Percentiles rank a stretch among this genome's conserved stretches.
phyloP scores from a whole-genome alignment of 805 yeast species.

The Naumovozyma baii region DNA sequence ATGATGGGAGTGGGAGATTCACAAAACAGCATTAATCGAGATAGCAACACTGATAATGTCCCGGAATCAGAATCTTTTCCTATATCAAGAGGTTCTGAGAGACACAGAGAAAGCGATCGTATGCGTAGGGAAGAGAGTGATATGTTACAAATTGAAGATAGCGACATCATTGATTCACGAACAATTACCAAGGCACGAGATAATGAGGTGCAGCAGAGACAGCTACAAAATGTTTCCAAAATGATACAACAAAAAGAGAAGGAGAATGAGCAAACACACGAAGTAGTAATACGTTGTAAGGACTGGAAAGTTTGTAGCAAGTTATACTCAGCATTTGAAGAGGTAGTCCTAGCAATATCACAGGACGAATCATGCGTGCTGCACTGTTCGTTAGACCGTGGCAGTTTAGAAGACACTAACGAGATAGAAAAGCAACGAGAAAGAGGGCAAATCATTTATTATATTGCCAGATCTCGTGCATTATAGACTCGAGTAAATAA shows the following conservation, averaged over 20 bases:
- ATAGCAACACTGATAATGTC: background rate
- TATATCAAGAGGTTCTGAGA: too few relatives aligned
- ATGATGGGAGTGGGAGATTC: background rate
- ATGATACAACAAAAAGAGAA: constrained; percentile 20
- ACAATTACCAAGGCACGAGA: background rate
- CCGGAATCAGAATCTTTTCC: too few relatives aligned
- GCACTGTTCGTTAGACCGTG: constrained; percentile 57
- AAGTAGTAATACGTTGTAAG: constrained; percentile 43
- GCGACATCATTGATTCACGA: constrained; percentile 8
- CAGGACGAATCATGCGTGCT: constrained; percentile 51
- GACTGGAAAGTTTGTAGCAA: constrained; percentile 64
- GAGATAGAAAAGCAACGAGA: constrained; percentile 30
- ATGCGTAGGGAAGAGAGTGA: too few relatives aligned
- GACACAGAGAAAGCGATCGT: too few relatives aligned
- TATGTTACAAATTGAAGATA: constrained; percentile 17
- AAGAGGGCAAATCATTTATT: constrained; percentile 56
- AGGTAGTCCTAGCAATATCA: constrained; percentile 49
- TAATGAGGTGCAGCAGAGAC: background rate
- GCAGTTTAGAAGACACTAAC: constrained; percentile 12
- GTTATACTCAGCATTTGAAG: constrained; percentile 51
- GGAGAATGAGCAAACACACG: constrained; percentile 21
- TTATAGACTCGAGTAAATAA: background rate
- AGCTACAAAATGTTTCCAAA: constrained; percentile 12
- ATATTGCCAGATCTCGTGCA: constrained; percentile 33
- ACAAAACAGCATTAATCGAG: background rate